Conservation (phyloP, 2,329 filamentous ascomycete genomes). For the Fusarium chaquense region DNA sequence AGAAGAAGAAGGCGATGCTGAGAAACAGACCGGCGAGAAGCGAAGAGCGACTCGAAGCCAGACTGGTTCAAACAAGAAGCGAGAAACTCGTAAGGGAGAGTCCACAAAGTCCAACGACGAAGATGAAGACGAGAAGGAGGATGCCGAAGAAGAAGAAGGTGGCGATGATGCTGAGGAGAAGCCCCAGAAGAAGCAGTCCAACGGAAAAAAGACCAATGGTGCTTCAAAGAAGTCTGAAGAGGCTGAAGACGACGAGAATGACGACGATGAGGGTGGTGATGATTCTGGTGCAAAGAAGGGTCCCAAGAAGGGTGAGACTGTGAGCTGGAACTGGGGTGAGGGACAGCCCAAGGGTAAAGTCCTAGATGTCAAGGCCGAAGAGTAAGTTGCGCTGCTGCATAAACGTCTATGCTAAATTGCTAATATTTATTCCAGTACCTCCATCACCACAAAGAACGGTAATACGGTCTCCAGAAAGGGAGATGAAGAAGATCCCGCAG, state of each 20-base stretch:
- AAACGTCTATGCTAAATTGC: neutral
- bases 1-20: conserved; percentile 27
- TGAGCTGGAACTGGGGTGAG: conserved; percentile 61
- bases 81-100: conserved; percentile 47
- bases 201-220: conserved; percentile 27
- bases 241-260: neutral
- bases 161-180: conserved; percentile 25
- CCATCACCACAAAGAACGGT: conserved; percentile 56
- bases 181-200: conserved; percentile 21
- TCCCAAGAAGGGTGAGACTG: conserved; percentile 56
- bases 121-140: conserved; percentile 22
- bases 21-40: conserved; percentile 45
- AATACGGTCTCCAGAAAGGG: conserved; percentile 58
- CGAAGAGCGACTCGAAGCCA: conserved; percentile 42
- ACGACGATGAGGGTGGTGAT: neutral
- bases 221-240: conserved; percentile 23
- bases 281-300: conserved; percentile 48
- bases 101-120: conserved; percentile 38
- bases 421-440: conserved; percentile 16
- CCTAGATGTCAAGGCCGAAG: conserved; percentile 57
- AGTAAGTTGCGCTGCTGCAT: conserved; percentile 46
- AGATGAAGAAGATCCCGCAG: conserved; percentile 56
- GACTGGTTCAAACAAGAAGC: conserved; percentile 50
- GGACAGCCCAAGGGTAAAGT: conserved; percentile 59
- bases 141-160: conserved; percentile 19